phyloP scores from a whole-genome alignment of 2,329 filamentous ascomycete genomes.

The Phoma sp. region DNA sequence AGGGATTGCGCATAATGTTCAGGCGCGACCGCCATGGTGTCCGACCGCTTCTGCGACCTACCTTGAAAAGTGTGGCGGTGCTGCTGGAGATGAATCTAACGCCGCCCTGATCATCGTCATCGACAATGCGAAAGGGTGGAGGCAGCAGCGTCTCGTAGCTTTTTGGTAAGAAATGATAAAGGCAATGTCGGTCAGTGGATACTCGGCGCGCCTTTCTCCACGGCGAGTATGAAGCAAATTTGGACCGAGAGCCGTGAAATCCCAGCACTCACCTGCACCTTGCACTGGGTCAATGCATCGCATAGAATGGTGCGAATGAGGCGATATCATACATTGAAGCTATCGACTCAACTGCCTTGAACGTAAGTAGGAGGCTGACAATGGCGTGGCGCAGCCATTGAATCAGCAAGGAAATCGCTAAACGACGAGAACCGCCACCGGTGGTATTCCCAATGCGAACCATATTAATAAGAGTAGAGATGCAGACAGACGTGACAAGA shows the following conservation, averaged over 20 bases:
- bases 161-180: neutral
- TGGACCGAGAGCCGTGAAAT: neutral
- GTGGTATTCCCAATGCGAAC: constrained; percentile 23
- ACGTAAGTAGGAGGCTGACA: neutral
- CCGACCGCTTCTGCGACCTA: constrained; percentile 16
- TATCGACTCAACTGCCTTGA: constrained; percentile 14
- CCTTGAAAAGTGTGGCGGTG: constrained; percentile 5
- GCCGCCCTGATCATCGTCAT: constrained; percentile 6
- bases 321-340: constrained; percentile 26
- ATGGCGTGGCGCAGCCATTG: constrained; percentile 11
- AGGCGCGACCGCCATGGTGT: constrained; percentile 16
- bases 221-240: neutral
- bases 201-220: neutral
- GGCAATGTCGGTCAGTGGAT: neutral
- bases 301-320: constrained; percentile 5
- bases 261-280: neutral
- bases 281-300: neutral
- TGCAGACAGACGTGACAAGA: constrained; percentile 19
- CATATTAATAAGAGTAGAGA: constrained; percentile 23
- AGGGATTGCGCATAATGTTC: constrained; percentile 28
- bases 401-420: constrained; percentile 22
- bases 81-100: constrained; percentile 7
- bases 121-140: constrained; percentile 3
- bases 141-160: constrained; percentile 16
- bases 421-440: constrained; percentile 21